Conservation (phyloP, 176 grass and related monocot species). For the Olyra latifolia region DNA sequence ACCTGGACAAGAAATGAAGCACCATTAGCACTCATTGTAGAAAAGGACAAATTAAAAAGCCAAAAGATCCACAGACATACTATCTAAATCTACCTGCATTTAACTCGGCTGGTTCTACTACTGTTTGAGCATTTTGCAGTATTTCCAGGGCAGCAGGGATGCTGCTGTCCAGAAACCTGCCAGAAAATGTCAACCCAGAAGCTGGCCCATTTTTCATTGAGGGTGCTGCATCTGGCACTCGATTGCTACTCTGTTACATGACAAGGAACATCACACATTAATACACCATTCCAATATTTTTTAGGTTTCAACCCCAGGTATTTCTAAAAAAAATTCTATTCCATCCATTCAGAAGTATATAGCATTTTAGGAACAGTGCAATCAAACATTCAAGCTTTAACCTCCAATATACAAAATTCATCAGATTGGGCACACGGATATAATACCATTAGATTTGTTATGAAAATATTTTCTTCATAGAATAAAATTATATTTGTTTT, state of each 20-base stretch:
- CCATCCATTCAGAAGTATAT: too few species aligned
- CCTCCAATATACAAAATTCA: too few species aligned
- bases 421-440: too few species aligned
- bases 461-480: too few species aligned
- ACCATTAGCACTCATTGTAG: conserved; percentile 19
- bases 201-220: conserved; percentile 35
- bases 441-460: too few species aligned
- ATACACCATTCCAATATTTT: background rate
- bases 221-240: conserved; percentile 36
- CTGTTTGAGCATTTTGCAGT: conserved; percentile 48
- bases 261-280: background rate
- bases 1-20: conserved; percentile 40
- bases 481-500: too few species aligned
- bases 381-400: too few species aligned
- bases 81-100: conserved; percentile 31
- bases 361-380: too few species aligned
- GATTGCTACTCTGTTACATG: conserved; percentile 57
- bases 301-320: background rate
- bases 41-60: conserved; percentile 13
- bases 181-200: conserved; percentile 44
- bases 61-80: conserved; percentile 18
- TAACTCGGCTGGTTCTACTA: conserved; percentile 54
- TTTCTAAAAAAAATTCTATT: background rate
- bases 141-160: conserved; percentile 41
- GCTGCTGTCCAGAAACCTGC: conserved; percentile 55